A percentile compares a stretch with the other conserved stretches of the same genome.
phyloP scores from a whole-genome alignment of 1,139 yeast species.

The Debaryomyces singareniensis region DNA sequence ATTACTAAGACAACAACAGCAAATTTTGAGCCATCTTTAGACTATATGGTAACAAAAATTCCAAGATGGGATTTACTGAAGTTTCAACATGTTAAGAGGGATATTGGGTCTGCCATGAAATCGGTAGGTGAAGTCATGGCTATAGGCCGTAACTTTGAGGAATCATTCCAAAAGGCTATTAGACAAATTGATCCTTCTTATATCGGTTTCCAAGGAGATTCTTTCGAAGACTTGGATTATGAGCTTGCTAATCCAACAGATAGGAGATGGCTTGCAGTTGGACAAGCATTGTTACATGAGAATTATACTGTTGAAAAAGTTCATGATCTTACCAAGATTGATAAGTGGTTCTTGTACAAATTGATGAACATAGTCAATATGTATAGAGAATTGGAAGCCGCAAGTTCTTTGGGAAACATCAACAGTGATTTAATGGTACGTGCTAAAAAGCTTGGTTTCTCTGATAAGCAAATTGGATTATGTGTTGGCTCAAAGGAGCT shows the following conservation, averaged over 20 bases:
- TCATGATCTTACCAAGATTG: conserved; percentile 86
- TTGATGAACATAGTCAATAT: conserved; percentile 84
- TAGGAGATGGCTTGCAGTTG: conserved; percentile 97
- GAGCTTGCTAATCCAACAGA: conserved; percentile 89
- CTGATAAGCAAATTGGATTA: conserved; percentile 85
- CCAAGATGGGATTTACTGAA: conserved; percentile 98
- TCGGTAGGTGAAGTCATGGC: conserved; percentile 99
- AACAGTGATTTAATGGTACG: conserved; percentile 65
- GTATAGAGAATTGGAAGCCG: conserved; percentile 72
- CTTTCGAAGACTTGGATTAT: conserved; percentile 72
- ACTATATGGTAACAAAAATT: conserved; percentile 92
- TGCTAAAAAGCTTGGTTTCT: conserved; percentile 91
- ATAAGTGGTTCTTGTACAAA: conserved; percentile 92
- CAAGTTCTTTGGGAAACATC: conserved; percentile 51
- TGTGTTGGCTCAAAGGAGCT: conserved; percentile 67
- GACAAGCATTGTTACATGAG: conserved; percentile 89
- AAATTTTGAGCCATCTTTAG: conserved; percentile 94
- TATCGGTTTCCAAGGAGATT: conserved; percentile 88
- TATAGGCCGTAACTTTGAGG: conserved; percentile 96
- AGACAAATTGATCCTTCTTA: conserved; percentile 93
- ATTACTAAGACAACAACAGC: conserved; percentile 96
- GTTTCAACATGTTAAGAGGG: conserved; percentile 90
- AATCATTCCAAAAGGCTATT: conserved; percentile 95
- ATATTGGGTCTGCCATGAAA: conserved; percentile 94
- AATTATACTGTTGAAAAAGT: conserved; percentile 86